Percentiles rank a stretch among this genome's conserved stretches.
These are phyloP conservation scores for Penicillium simplicissimum DNA, from an alignment of 495 filamentous ascomycete species.

Conservation along the genomic window DNA sequence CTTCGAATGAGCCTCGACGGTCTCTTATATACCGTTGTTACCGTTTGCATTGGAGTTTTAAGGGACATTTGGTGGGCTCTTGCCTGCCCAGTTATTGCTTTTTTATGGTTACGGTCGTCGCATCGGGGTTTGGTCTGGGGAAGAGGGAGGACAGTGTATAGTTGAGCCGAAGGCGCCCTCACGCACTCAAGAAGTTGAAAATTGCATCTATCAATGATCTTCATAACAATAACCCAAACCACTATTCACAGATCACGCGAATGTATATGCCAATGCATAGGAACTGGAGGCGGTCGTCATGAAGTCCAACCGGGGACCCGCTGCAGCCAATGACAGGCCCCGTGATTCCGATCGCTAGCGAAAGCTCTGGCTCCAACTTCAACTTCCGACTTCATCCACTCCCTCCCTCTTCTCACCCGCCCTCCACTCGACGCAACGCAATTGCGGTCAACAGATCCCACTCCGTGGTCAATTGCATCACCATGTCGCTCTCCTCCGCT, in stretches of 20 bases:
- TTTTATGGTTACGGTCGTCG: conserved; percentile 16
- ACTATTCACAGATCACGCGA: background rate
- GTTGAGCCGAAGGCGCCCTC: conserved; percentile 14
- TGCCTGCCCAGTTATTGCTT: conserved; percentile 16
- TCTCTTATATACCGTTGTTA: conserved; percentile 15
- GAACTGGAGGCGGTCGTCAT: background rate
- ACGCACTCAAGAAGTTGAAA: background rate
- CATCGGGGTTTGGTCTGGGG: conserved; percentile 19
- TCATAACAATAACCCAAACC: background rate
- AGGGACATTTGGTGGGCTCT: conserved; percentile 18
- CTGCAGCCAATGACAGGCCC: conserved; percentile 44
- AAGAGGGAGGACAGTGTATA: background rate
- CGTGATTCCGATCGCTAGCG: conserved; percentile 52
- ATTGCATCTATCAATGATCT: background rate
- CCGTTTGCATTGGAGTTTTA: conserved; percentile 32
- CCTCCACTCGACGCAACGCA: conserved; percentile 32
- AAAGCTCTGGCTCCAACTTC: conserved; percentile 49
- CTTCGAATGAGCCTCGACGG: conserved; percentile 15
- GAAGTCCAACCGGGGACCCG: conserved; percentile 24
- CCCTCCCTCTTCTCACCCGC: conserved; percentile 27
- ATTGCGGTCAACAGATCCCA: conserved; percentile 33
- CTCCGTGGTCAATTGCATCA: conserved; percentile 41
- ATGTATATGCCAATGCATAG: background rate
- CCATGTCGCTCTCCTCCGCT: conserved; percentile 51
- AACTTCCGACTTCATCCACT: conserved; percentile 47